These are phyloP conservation scores for Holtermannia corniformis DNA, from an alignment of 768 basidiomycete species.

Conservation along the genomic window DNA sequence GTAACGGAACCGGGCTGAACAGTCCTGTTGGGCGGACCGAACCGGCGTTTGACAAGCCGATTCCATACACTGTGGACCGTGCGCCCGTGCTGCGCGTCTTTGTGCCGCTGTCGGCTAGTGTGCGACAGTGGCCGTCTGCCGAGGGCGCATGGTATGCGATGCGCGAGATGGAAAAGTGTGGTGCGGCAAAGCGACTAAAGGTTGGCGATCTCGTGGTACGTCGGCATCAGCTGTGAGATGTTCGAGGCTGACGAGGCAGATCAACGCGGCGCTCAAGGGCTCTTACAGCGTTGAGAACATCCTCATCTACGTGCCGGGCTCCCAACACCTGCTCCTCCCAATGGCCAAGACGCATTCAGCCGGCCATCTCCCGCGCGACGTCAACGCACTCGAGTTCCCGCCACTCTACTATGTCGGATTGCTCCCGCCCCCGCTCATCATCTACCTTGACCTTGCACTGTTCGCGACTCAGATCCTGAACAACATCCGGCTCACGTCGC, in stretches of 20 bases:
- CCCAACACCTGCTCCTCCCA: constrained; percentile 34
- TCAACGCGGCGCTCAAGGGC: constrained; percentile 34
- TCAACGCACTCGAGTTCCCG: constrained; percentile 36
- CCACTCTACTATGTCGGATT: constrained; percentile 40
- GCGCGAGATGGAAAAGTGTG: constrained; percentile 37
- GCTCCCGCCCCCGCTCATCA: constrained; percentile 32
- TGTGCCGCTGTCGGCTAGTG: constrained; percentile 31
- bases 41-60: constrained; percentile 34
- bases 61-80: constrained; percentile 28
- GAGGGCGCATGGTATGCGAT: constrained; percentile 29
- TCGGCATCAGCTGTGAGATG: neutral
- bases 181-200: constrained; percentile 25
- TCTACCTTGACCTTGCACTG: constrained; percentile 36
- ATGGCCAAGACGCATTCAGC: constrained; percentile 28
- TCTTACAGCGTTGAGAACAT: constrained; percentile 30
- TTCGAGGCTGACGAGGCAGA: constrained; percentile 6
- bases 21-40: constrained; percentile 18
- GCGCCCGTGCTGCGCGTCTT: constrained; percentile 37
- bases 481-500: constrained; percentile 35
- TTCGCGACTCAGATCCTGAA: constrained; percentile 22
- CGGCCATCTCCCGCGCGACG: constrained; percentile 34
- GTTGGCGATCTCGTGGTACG: constrained; percentile 35
- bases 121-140: constrained; percentile 35
- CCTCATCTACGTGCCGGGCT: constrained; percentile 32
- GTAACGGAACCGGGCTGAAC: neutral